Percentiles rank a stretch among this genome's conserved stretches.
These are phyloP conservation scores for Microstroma glucosiphilum DNA, from an alignment of 1,284 basidiomycete species.

Conservation along the genomic window DNA sequence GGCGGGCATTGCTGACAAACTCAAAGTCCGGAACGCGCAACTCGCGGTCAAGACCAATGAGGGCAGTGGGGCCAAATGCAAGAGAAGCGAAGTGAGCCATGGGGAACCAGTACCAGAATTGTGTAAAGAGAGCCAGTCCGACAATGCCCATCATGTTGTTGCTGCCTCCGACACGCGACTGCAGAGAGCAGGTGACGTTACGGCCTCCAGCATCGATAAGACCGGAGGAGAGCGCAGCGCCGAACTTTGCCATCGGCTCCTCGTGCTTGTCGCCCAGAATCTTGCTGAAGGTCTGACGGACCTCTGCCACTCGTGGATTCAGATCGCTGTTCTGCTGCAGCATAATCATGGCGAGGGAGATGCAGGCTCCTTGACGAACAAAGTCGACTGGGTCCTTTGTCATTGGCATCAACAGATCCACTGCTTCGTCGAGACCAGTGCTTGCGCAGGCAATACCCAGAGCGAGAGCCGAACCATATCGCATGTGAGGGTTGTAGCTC, in stretches of 20 bases:
- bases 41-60: slow-evolving; percentile 45
- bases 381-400: slow-evolving; percentile 50
- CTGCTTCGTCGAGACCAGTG: slow-evolving; percentile 48
- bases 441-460: slow-evolving; percentile 50
- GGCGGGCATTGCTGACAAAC: slow-evolving; percentile 42
- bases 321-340: slow-evolving; percentile 49
- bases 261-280: slow-evolving; percentile 50
- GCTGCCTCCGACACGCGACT: slow-evolving; percentile 41
- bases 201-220: slow-evolving; percentile 48
- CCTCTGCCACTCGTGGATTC: slow-evolving; percentile 44
- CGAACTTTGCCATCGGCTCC: slow-evolving; percentile 51
- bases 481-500: slow-evolving; percentile 50
- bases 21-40: slow-evolving; percentile 44
- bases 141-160: slow-evolving; percentile 50
- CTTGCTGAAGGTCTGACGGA: slow-evolving; percentile 45
- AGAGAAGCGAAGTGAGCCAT: slow-evolving; percentile 48
- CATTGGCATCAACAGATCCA: slow-evolving; percentile 49
- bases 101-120: slow-evolving; percentile 52
- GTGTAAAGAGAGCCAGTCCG: slow-evolving; percentile 50
- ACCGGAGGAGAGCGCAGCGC: slow-evolving; percentile 47
- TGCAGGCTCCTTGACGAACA: slow-evolving; percentile 49
- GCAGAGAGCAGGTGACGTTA: slow-evolving; percentile 48
- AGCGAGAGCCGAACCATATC: slow-evolving; percentile 49
- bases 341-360: slow-evolving; percentile 47
- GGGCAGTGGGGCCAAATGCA: slow-evolving; percentile 47